Percentiles rank a stretch among this genome's conserved stretches.
phyloP scores from a whole-genome alignment of 495 filamentous ascomycete genomes.

The Neurospora sp. region DNA sequence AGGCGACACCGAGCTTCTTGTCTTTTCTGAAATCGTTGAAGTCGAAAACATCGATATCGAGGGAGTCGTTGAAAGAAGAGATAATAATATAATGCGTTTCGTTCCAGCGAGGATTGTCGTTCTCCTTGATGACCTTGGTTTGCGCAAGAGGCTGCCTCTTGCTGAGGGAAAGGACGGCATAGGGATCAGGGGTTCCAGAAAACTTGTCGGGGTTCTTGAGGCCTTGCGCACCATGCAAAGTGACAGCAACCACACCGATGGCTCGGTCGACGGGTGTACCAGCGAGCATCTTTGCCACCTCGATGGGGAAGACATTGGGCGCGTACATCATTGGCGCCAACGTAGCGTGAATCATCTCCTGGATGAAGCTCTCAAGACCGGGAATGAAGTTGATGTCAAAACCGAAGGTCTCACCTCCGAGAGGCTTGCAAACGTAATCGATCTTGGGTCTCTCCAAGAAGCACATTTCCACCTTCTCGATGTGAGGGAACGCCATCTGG shows the following conservation, averaged over 20 bases:
- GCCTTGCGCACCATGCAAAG: constrained; percentile 79
- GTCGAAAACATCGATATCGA: constrained; percentile 78
- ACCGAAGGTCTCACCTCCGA: constrained; percentile 88
- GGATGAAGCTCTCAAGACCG: constrained; percentile 83
- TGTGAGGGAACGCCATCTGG: constrained; percentile 88
- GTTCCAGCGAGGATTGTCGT: constrained; percentile 82
- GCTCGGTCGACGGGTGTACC: constrained; percentile 90
- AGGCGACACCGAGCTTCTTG: constrained; percentile 82
- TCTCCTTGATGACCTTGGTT: constrained; percentile 82
- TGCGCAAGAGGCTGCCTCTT: constrained; percentile 65
- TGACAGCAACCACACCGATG: constrained; percentile 87
- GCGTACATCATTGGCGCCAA: constrained; percentile 93
- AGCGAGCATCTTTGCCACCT: constrained; percentile 97
- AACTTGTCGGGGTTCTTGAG: constrained; percentile 95
- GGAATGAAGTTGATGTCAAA: constrained; percentile 99
- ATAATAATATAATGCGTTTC: constrained; percentile 93
- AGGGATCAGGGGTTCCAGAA: constrained; percentile 87
- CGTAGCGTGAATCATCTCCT: constrained; percentile 89
- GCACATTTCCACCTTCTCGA: constrained; percentile 84
- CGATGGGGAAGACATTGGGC: constrained; percentile 95
- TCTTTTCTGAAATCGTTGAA: constrained; percentile 95
- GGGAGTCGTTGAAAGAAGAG: constrained; percentile 73
- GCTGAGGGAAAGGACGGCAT: constrained; percentile 80
- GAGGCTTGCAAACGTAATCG: constrained; percentile 94
- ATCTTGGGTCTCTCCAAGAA: constrained; percentile 67